Evolutionary conservation across 805 yeast genomes (phyloP).

Genomic region (Blastobotrys mokoenaii): DNA sequence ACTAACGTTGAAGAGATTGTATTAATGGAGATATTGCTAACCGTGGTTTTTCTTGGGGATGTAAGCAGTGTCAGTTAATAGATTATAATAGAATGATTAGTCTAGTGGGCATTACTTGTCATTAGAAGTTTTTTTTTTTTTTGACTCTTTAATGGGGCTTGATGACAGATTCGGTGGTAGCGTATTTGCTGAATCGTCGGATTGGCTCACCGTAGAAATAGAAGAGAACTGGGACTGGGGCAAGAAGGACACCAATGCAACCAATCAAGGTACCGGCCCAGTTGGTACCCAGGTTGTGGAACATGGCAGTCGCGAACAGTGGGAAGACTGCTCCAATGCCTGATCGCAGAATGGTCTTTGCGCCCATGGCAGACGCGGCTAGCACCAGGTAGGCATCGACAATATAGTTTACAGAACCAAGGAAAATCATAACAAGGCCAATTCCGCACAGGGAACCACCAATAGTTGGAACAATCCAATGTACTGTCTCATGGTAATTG

Average conservation of each 20-base stretch:
- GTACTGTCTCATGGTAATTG: conserved; percentile 56
- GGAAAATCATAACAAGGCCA: conserved; percentile 59
- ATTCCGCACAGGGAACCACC: conserved; percentile 58
- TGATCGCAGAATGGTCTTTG: conserved; percentile 61
- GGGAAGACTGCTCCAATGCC: conserved; percentile 64
- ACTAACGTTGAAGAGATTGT: no score
- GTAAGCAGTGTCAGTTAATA: no score
- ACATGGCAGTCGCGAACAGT: conserved; percentile 64
- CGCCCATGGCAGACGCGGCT: conserved; percentile 75
- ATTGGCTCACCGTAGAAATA: conserved; percentile 47
- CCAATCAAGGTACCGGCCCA: conserved; percentile 76
- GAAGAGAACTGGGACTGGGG: conserved; percentile 63
- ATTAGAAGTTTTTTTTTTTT: no score
- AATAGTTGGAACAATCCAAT: conserved; percentile 70
- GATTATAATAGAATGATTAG: no score
- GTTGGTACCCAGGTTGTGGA: conserved; percentile 54
- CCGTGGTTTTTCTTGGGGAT: no score
- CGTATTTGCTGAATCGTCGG: conserved; percentile 47
- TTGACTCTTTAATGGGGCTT: no score
- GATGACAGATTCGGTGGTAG: neutral
- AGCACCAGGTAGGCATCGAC: conserved; percentile 59
- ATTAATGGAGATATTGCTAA: no score
- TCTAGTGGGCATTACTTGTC: no score
- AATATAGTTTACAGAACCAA: conserved; percentile 62
- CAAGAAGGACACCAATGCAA: conserved; percentile 45